A percentile compares a stretch with the other conserved stretches of the same genome.
These are phyloP conservation scores for Trichoderma lentiforme DNA, from an alignment of 2,329 filamentous ascomycete species.

Conservation along the genomic window DNA sequence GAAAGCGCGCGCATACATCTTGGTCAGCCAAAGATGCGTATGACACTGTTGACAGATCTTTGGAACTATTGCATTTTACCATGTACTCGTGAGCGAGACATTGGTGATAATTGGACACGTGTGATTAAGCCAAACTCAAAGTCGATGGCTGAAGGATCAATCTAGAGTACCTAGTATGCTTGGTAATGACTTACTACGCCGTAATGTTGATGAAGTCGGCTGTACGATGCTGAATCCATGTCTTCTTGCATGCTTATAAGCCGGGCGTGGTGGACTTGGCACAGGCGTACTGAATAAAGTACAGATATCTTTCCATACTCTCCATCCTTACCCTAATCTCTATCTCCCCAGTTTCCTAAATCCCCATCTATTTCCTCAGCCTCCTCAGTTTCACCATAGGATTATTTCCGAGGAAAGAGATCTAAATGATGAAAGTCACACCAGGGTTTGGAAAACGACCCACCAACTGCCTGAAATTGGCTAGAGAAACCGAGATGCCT, in stretches of 20 bases:
- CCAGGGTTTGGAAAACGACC: neutral
- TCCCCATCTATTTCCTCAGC: neutral
- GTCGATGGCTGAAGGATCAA: neutral
- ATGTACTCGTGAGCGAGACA: neutral
- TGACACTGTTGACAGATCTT: neutral
- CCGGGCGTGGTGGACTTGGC: neutral
- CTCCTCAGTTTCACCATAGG: neutral
- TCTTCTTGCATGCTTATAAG: neutral
- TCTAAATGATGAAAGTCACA: neutral
- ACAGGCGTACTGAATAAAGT: neutral
- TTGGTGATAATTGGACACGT: neutral
- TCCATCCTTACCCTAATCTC: neutral
- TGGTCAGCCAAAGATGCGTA: neutral
- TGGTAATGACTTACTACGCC: neutral
- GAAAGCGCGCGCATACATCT: neutral
- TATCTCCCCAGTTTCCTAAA: neutral
- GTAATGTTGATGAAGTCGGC: neutral
- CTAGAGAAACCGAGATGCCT: neutral
- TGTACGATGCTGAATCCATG: neutral
- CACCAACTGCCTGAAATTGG: neutral
- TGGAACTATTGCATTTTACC: neutral
- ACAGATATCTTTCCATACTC: neutral
- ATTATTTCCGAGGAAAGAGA: neutral
- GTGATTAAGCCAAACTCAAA: neutral
- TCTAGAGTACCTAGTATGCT: neutral